Evolutionary conservation across 83 land plant species (phyloP), one percentile per base, ranked within the genome.

Genomic region (Thuja plicata): DNA sequence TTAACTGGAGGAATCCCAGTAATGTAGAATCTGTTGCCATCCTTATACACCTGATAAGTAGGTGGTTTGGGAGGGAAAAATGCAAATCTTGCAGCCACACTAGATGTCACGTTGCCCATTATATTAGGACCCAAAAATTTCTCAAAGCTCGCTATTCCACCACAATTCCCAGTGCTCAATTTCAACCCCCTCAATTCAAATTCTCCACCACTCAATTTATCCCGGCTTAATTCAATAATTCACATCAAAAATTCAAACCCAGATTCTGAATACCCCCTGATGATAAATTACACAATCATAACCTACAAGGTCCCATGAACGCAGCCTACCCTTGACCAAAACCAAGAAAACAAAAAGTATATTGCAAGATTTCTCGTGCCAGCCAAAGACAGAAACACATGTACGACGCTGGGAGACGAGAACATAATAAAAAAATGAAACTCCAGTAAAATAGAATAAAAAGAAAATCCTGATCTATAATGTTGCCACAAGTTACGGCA

Each of bases 11-110:
- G 83, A 55, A 90, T 11, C 15, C 94, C 93, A 0, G 92, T 54
- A 71, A 92, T 52, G 89, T 71, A 88, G 24, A 92, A 70, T 90
- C 79, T 86, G 86, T 91, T 93, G 89, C 91, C 93, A 15, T 74
- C 91, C 62, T 87, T 76, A 54, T 85, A 88, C 48, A 97, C 94
- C 32, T 94, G 93, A 87, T 97, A 97, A 55, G 96, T 93, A 17
- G 97, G 91, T n/a, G 99, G 99, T 86, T 94, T 96, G 27, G 99
- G 99, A 9, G 99, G 99, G 60, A 96, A 97, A 90, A 97, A 97
- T 15, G 99, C 99, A 86, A 97, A 94, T 89, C 91, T 95, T 84
- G 99, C 95, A 50, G 99, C 99, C 87, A 97, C 98, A 13, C 89
- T 78, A 48, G 97, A 94, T 71, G 96, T 96, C 32, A 97, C 96